A percentile compares a stretch with the other conserved stretches of the same genome.
These are phyloP conservation scores for Fraxinus albicans DNA, from an alignment of 305 asterid species.

Conservation along the genomic window DNA sequence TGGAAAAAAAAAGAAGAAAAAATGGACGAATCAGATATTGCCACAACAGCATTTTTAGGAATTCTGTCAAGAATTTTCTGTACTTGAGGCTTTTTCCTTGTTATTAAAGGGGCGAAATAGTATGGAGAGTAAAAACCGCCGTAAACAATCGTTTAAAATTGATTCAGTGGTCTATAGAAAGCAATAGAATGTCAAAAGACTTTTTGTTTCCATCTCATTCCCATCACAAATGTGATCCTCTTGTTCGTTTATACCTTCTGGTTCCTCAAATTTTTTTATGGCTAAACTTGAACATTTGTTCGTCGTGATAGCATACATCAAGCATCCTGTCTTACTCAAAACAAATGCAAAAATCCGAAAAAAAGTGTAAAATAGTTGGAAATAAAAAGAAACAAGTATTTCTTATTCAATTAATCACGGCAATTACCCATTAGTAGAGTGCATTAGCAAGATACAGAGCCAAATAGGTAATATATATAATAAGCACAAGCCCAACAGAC, in stretches of 20 bases:
- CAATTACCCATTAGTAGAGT: slow-evolving; percentile 10
- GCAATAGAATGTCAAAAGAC: not conserved
- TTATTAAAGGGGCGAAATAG: not conserved
- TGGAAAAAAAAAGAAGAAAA: not conserved
- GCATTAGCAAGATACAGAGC: slow-evolving; percentile 21
- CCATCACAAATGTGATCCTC: not conserved
- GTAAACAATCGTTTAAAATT: too few relatives aligned
- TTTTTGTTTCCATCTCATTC: not conserved
- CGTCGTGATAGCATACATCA: not conserved
- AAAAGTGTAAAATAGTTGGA: not conserved
- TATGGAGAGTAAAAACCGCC: not conserved
- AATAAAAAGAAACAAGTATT: not conserved
- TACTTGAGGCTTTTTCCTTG: not conserved
- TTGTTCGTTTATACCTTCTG: not conserved
- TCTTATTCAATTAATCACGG: slow-evolving; percentile 19
- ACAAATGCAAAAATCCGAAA: not conserved
- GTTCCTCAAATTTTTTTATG: not conserved
- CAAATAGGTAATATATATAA: slow-evolving; percentile 17
- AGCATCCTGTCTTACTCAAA: not conserved
- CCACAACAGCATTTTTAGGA: not conserved
- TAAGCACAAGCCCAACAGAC: slow-evolving; percentile 3
- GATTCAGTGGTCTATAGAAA: not conserved
- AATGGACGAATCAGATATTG: too few relatives aligned
- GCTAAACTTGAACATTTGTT: not conserved
- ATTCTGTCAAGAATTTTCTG: not conserved